Evolutionary conservation across 2,329 filamentous ascomycete genomes (phyloP).

Genomic region (Alternaria incomplexa): DNA sequence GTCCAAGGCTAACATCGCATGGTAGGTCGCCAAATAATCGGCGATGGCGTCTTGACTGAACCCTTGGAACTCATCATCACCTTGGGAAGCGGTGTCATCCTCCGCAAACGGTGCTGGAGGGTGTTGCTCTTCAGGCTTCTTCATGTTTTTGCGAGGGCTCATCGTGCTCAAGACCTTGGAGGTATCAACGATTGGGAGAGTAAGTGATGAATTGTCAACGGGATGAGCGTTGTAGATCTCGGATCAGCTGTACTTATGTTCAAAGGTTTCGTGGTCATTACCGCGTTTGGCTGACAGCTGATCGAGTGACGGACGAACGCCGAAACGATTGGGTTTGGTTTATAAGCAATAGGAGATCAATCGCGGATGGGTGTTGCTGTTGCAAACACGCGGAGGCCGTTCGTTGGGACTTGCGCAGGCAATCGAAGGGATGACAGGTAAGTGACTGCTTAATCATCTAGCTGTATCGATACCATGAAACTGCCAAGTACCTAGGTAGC

Average conservation of each 20-base stretch:
- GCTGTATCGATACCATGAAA: too few relatives aligned
- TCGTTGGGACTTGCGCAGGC: too few relatives aligned
- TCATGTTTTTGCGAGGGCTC: neutral
- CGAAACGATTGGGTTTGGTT: neutral
- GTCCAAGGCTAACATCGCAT: neutral
- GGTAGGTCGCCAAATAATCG: neutral
- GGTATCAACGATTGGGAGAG: too few relatives aligned
- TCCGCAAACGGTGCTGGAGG: neutral
- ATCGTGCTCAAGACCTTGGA: neutral
- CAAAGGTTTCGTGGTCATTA: neutral
- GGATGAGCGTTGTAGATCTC: neutral
- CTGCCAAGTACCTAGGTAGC: too few relatives aligned
- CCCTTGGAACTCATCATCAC: neutral
- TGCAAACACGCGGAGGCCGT: too few relatives aligned
- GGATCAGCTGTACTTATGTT: neutral
- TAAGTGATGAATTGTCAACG: neutral
- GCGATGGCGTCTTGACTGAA: neutral
- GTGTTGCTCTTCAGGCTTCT: neutral
- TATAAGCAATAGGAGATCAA: neutral
- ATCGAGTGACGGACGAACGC: too few relatives aligned
- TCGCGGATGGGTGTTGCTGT: neutral
- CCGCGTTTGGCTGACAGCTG: neutral
- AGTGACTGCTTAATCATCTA: too few relatives aligned
- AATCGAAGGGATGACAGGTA: too few relatives aligned
- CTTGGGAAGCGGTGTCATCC: neutral